Evolutionary conservation across 2,329 filamentous ascomycete genomes (phyloP), one percentile per base, ranked within the genome.

Genomic region (Colletotrichum sp.): DNA sequence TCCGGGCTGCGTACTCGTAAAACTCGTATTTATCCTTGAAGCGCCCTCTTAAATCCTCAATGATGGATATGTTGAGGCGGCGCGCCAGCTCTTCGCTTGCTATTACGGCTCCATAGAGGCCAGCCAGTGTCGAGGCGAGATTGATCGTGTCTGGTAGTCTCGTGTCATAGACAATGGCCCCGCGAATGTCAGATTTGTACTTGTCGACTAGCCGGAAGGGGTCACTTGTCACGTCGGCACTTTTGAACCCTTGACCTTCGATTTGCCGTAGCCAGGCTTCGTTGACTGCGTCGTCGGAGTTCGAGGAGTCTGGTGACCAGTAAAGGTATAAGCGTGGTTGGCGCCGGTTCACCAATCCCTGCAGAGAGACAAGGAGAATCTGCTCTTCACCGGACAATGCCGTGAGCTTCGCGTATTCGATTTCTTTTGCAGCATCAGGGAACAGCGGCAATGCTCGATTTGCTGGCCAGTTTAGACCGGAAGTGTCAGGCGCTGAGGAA

Each of bases 131-230:
- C 1, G 69, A 66, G 3, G 69, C 69, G 16, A 72, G 44, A 48
- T 72, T 72, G 16, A 72, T 39, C 7, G 69, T 72, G 16, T 72
- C 69, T 39, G 69, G 61, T 6, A 72, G n/a, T n/a, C 25, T 72
- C 3, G 25, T 44, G n/a, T 72, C 69, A 13, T 72, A 72, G 27
- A 72, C 22, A 8, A 72, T 32, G 11, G 69, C 69, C 5, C 69
- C 69, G 13, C 61, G 60, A 19, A 72, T 59, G 4, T 67, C 69
- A 22, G 48, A 60, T 27, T 30, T 72, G 69, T 66, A 72, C 30
- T 59, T 72, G 2, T 72, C 69, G n/a, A 72, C 34, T 8, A 72
- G 48, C 8, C 25, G 60, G 4, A 72, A 22, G 22, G 69, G 60
- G 4, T 25, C 28, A 8, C 48, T 59, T 13, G 69, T 57, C 16